Evolutionary conservation across 306 rosid species (phyloP).

Genomic region (Quercus dentata): DNA sequence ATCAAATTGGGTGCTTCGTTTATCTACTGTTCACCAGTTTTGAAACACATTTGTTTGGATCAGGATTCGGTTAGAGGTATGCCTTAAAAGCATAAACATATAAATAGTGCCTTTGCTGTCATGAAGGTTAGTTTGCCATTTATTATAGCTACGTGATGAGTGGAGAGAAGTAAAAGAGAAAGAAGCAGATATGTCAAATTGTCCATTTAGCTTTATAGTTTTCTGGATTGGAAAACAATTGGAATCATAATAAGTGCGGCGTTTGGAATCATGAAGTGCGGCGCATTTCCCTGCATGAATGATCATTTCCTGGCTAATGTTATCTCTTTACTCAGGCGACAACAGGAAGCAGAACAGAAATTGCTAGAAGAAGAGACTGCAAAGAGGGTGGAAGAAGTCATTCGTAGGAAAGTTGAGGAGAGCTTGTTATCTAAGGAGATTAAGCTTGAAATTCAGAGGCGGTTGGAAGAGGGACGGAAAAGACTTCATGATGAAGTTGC

Average conservation of each 20-base stretch:
- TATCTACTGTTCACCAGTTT: constrained; percentile 97
- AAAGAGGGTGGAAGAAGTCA: constrained; percentile 73
- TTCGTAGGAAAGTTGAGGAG: constrained; percentile 64
- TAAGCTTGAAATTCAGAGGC: constrained; percentile 56
- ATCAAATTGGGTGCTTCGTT: constrained; percentile 91
- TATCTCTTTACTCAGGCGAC: constrained; percentile 52
- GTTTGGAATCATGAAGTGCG: not conserved
- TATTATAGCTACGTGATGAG: constrained; percentile 46
- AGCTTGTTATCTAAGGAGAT: constrained; percentile 59
- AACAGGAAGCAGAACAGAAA: constrained; percentile 68
- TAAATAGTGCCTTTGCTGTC: constrained; percentile 61
- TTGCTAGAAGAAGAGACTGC: constrained; percentile 73
- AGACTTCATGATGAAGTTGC: constrained; percentile 61
- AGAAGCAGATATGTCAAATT: constrained; percentile 26
- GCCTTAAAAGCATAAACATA: constrained; percentile 93
- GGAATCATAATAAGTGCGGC: not conserved
- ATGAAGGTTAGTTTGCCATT: constrained; percentile 84
- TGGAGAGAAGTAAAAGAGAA: constrained; percentile 18
- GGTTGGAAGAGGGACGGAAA: constrained; percentile 67
- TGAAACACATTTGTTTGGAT: constrained; percentile 96
- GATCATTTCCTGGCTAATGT: constrained; percentile 50
- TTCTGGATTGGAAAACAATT: constrained; percentile 28
- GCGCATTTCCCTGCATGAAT: constrained; percentile 18
- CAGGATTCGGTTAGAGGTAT: constrained; percentile 98
- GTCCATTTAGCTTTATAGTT: constrained; percentile 20